phyloP scores from a whole-genome alignment of 1,284 basidiomycete genomes.

The Pisolithus thermaeus region DNA sequence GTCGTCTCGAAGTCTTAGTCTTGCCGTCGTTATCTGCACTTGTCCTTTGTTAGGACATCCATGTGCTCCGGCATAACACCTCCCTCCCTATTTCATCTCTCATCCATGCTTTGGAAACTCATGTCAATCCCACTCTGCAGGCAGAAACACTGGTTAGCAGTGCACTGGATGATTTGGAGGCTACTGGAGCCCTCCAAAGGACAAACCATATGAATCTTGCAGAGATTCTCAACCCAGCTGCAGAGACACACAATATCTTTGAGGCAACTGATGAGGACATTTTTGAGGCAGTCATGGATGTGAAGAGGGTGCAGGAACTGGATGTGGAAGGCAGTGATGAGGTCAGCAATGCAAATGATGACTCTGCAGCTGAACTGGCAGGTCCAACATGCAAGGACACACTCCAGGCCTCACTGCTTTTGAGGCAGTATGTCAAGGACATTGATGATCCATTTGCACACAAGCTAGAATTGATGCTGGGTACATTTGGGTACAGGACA shows the following conservation, averaged over 20 bases:
- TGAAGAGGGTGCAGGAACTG: not conserved
- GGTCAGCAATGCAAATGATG: not conserved
- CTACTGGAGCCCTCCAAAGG: conserved; percentile 2
- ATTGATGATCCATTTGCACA: conserved; percentile 16
- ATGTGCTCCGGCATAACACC: too few relatives aligned
- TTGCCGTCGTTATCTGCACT: too few relatives aligned
- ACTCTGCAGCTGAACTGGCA: not conserved
- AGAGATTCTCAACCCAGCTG: conserved; percentile 6
- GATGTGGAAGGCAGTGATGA: too few relatives aligned
- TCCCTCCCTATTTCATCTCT: conserved; percentile 1
- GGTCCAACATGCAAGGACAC: conserved; percentile 3
- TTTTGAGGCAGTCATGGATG: conserved; percentile 4
- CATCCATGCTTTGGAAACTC: not conserved
- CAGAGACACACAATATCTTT: not conserved
- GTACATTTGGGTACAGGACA: conserved; percentile 10
- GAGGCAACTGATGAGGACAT: conserved; percentile 8
- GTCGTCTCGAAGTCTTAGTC: too few relatives aligned
- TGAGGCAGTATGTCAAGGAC: conserved; percentile 9
- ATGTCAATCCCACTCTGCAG: not conserved
- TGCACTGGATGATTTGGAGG: conserved; percentile 1
- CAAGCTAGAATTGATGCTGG: conserved; percentile 11
- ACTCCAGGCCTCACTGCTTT: conserved; percentile 4
- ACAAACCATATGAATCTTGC: conserved; percentile 6
- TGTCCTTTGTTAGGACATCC: too few relatives aligned
- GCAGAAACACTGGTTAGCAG: not conserved